Conservation (phyloP, 192 early-diverging fungal genomes). For the Helicostylum pulchrum region DNA sequence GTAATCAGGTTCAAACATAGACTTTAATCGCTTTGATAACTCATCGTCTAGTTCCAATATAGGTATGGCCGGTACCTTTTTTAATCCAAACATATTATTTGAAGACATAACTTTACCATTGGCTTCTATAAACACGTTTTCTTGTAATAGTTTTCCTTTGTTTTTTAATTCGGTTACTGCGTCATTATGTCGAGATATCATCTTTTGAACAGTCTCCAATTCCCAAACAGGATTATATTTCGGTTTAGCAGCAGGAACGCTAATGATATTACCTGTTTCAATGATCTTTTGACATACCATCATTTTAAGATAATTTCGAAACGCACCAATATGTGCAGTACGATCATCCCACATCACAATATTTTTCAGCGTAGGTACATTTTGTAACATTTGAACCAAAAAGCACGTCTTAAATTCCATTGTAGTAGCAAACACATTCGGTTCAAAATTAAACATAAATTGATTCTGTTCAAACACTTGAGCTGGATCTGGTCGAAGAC, state of each 20-base stretch:
- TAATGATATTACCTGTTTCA: conserved; percentile 7
- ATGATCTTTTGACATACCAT: neutral
- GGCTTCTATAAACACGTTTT: no score
- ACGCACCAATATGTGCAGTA: conserved; percentile 8
- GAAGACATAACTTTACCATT: no score
- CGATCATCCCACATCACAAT: conserved; percentile 37
- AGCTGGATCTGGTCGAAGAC: conserved; percentile 33
- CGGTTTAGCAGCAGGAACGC: conserved; percentile 6
- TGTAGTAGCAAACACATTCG: conserved; percentile 17
- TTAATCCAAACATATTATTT: neutral
- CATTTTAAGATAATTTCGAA: conserved; percentile 12
- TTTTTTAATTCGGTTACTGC: neutral
- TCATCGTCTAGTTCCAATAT: neutral
- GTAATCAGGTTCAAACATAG: neutral
- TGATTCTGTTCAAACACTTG: neutral
- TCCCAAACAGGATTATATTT: conserved; percentile 22
- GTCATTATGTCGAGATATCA: conserved; percentile 8
- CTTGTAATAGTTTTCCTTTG: no score
- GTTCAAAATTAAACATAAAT: neutral
- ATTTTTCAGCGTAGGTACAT: conserved; percentile 15
- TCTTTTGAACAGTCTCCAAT: conserved; percentile 3
- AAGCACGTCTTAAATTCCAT: conserved; percentile 34
- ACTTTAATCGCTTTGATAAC: neutral
- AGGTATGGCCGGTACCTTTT: neutral
- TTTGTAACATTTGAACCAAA: conserved; percentile 14